Percentiles rank a stretch among this genome's conserved stretches.
These are phyloP conservation scores for Diutina scorzettiae DNA, from an alignment of 1,139 yeast species.

Conservation along the genomic window DNA sequence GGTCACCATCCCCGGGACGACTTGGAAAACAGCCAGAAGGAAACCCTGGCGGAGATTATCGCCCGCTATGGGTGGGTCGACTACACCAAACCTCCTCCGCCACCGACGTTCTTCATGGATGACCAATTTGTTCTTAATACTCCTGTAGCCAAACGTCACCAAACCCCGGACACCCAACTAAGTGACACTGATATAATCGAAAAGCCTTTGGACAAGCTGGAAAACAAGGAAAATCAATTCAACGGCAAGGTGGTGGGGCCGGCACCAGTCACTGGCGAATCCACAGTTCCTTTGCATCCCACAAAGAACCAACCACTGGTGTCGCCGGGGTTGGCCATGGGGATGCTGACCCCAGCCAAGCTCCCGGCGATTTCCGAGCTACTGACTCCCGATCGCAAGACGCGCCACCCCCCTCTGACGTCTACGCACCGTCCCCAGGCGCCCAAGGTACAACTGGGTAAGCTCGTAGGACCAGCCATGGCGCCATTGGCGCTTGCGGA, in stretches of 20 bases:
- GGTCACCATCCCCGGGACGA: background rate
- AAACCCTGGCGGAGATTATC: slow-evolving; percentile 20
- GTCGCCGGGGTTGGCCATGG: background rate
- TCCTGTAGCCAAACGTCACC: background rate
- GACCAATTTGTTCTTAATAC: background rate
- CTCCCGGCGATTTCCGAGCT: slow-evolving; percentile 5
- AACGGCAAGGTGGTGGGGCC: background rate
- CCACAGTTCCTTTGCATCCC: background rate
- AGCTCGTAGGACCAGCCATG: slow-evolving; percentile 18
- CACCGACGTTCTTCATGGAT: background rate
- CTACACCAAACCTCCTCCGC: background rate
- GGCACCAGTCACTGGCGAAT: background rate
- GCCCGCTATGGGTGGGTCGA: slow-evolving; percentile 8
- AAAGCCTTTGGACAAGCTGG: slow-evolving; percentile 22
- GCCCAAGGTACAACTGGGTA: slow-evolving; percentile 25
- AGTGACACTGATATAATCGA: slow-evolving; percentile 18
- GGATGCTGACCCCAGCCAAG: slow-evolving; percentile 3
- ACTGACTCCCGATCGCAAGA: background rate
- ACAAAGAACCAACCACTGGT: slow-evolving; percentile 1
- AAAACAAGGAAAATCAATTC: slow-evolving; percentile 28
- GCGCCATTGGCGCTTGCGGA: slow-evolving; percentile 14
- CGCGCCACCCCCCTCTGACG: background rate
- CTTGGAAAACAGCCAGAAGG: slow-evolving; percentile 4
- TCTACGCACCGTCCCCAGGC: slow-evolving; percentile 12
- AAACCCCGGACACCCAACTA: slow-evolving; percentile 25